Evolutionary conservation across 208 protist species (phyloP), one percentile per base, ranked within the genome.

Genomic region (Naegleria fowleri): DNA sequence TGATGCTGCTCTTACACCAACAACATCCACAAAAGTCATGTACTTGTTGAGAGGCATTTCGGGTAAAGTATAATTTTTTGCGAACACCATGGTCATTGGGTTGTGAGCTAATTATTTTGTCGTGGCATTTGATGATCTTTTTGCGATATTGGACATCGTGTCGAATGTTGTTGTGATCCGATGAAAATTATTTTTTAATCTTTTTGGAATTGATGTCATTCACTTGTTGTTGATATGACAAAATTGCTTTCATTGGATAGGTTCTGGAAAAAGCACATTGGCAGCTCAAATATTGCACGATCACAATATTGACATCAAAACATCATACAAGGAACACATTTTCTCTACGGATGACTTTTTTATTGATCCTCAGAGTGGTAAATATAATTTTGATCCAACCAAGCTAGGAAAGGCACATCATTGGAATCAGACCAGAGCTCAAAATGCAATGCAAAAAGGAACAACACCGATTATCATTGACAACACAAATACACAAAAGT

Each of bases 401-500:
- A 39, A 76, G 33, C 55, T 90, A 33, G 51, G 33, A 39, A 36
- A 76, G 29, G 86, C 86, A 29, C 86, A 90, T 76, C 13, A 58
- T 76, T 90, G 86, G 86, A 76, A 58, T 76, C 86, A 90, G 29
- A 76, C 59, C 2, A 38, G 86, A 76, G 51, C 51, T 9, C 29
- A 16, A 16, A 16, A 90, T 16, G 43, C 51, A 0, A 90, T 90
- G 86, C 5, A 59, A 22, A 59, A 90, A n/a, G 19, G 33, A 41
- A 22, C 6, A 22, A 40, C 86, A n/a, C 43, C 36, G 19, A 90
- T 90, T 7, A 39, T 90, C 19, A 41, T 90, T 9, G 86, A 90
- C 33, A 90, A 90, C 43, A 90, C 86, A 4, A 90, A 90, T 76
- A 90, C 86, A 43, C 7, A 43, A 29, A 76, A 38, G 16, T 90